Percentiles rank a stretch among this genome's conserved stretches.
Conservation (phyloP, 208 protist species). For the Wallacemonas sp. region DNA sequence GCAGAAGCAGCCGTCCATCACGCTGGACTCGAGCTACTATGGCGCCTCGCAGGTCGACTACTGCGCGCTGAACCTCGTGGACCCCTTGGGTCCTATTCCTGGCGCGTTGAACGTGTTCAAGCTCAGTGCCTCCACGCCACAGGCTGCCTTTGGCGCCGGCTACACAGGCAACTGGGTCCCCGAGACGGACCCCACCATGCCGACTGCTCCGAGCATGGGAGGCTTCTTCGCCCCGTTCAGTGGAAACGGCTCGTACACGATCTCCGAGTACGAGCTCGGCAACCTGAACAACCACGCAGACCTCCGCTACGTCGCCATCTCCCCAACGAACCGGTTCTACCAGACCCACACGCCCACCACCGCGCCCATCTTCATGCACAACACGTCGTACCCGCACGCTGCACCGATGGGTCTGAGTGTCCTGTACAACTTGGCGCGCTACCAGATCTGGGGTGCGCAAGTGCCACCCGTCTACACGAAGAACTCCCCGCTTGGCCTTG, state of each 20-base stretch:
- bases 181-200: not conserved
- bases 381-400: constrained; percentile 48
- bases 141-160: constrained; percentile 23
- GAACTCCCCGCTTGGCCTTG: constrained; percentile 69
- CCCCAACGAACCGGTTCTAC: constrained; percentile 22
- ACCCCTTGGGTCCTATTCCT: not conserved
- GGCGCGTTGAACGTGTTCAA: constrained; percentile 25
- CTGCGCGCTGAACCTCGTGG: not conserved
- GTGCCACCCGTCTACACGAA: constrained; percentile 27
- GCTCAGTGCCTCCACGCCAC: constrained; percentile 15
- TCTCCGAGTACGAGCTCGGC: constrained; percentile 27
- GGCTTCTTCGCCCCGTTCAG: not conserved
- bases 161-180: constrained; percentile 13
- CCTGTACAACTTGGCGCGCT: constrained; percentile 50
- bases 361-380: constrained; percentile 54
- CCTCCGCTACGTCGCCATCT: constrained; percentile 48
- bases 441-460: constrained; percentile 38
- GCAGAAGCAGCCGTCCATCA: constrained; percentile 43
- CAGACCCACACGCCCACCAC: constrained; percentile 19
- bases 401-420: constrained; percentile 50
- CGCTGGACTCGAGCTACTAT: constrained; percentile 73
- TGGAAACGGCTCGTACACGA: constrained; percentile 27
- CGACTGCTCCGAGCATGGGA: not conserved
- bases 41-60: constrained; percentile 38
- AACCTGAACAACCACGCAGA: constrained; percentile 31